Percentiles rank a stretch among this genome's conserved stretches.
phyloP scores from a whole-genome alignment of 2,329 filamentous ascomycete genomes.

The Colletotrichum camelliae region DNA sequence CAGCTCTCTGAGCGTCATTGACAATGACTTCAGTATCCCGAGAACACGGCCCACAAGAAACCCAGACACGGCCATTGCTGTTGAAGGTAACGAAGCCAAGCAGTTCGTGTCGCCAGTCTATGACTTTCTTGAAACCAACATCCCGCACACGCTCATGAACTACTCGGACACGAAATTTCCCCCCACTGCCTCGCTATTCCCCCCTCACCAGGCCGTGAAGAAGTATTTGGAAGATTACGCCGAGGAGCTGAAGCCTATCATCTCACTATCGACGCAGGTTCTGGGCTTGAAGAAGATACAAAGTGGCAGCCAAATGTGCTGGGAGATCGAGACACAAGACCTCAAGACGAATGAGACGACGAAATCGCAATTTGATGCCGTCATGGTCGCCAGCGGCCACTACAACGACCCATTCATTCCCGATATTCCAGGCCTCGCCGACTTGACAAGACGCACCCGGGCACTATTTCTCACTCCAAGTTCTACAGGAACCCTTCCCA shows the following conservation, averaged over 20 bases:
- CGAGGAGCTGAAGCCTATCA: conserved; percentile 59
- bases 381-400: conserved; percentile 68
- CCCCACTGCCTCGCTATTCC: conserved; percentile 67
- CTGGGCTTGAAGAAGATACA: conserved; percentile 40
- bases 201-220: conserved; percentile 66
- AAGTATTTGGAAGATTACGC: conserved; percentile 71
- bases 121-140: conserved; percentile 75
- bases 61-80: conserved; percentile 48
- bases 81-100: conserved; percentile 33
- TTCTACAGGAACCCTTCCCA: conserved; percentile 60
- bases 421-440: conserved; percentile 57
- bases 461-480: conserved; percentile 67
- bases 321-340: conserved; percentile 51
- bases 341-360: conserved; percentile 28
- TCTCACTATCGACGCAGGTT: conserved; percentile 69
- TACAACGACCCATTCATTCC: conserved; percentile 67
- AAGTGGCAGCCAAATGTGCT: conserved; percentile 35
- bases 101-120: conserved; percentile 73
- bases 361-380: conserved; percentile 59
- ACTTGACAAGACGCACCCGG: conserved; percentile 55
- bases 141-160: conserved; percentile 74
- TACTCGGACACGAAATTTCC: conserved; percentile 69
- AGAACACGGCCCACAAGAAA: conserved; percentile 32
- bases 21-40: conserved; percentile 26
- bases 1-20: conserved; percentile 34